Conservation (phyloP, 257 asterid genomes). For the Lycium ferocissimum region DNA sequence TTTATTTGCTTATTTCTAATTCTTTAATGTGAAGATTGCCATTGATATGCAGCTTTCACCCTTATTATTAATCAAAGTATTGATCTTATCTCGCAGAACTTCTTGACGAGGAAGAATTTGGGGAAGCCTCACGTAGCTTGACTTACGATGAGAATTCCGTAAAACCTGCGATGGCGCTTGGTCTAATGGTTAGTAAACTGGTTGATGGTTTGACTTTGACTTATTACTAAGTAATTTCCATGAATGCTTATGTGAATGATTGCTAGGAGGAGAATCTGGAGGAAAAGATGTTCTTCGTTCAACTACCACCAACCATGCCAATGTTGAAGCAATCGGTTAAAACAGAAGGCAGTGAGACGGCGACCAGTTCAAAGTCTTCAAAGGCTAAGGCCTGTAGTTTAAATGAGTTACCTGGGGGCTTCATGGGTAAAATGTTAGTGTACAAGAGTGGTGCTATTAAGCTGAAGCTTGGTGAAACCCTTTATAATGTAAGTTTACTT, state of each 20-base stretch:
- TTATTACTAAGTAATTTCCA: not conserved
- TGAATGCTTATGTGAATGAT: slow-evolving; percentile 21
- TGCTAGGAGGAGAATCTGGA: slow-evolving; percentile 66
- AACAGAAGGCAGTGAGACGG: slow-evolving; percentile 37
- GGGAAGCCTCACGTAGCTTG: slow-evolving; percentile 43
- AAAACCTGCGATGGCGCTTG: slow-evolving; percentile 64
- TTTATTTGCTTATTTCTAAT: not conserved
- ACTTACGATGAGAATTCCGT: slow-evolving; percentile 51
- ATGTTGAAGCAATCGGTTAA: slow-evolving; percentile 40
- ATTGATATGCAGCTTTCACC: not conserved
- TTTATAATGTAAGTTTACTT: slow-evolving; percentile 69
- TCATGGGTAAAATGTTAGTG: slow-evolving; percentile 77
- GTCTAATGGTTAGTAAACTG: slow-evolving; percentile 61
- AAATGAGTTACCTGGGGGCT: slow-evolving; percentile 64
- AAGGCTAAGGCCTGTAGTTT: slow-evolving; percentile 45
- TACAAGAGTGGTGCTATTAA: slow-evolving; percentile 79
- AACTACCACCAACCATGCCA: slow-evolving; percentile 69
- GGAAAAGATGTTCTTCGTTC: slow-evolving; percentile 62
- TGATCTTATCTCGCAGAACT: slow-evolving; percentile 50
- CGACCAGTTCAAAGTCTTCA: slow-evolving; percentile 36
- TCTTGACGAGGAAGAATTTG: slow-evolving; percentile 82
- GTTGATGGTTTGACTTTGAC: not conserved
- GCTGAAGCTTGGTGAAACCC: slow-evolving; percentile 80
- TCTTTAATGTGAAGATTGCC: not conserved
- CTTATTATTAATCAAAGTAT: not conserved